Evolutionary conservation across 352 stramenopile species (phyloP), one percentile per base, ranked within the genome.

Genomic region (Halophytophthora polymorphica): DNA sequence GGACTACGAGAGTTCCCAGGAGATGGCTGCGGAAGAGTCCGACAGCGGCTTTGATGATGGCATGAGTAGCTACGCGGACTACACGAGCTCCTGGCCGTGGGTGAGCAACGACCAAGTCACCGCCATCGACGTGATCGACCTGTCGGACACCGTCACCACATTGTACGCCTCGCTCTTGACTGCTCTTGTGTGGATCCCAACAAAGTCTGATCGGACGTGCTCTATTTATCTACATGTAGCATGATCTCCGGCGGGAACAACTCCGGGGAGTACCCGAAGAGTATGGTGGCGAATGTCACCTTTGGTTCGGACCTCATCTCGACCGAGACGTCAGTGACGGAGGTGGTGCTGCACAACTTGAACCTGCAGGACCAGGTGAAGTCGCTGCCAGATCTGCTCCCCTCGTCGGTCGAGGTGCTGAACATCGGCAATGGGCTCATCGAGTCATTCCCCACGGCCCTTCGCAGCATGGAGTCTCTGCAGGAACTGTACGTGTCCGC

Each of bases 331-430:
- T 25, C 53, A 12, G 50, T 73, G 34, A 65, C 60, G 52, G 40
- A 44, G 2, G 65, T 71, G 11, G 41, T 62, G 61, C 34, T 73
- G 42, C 52, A 65, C 52, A 73, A 73, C 34, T n/a, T 73, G 11
- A 54, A 42, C 3, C 28, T 71, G 15, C 22, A 35, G 18, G 38
- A 47, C 42, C 53, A 66, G 37, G 46, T 53, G 3, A 50, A 68
- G 7, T 45, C 45, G 17, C 22, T 73, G 17, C 31, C 60, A 17
- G 15, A 6, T 15, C 57, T 61, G 13, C 57, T 73, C 2, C 61
- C 65, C 38, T 55, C 45, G 10, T 53, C 53, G 5, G 31, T 73
- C 3, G 53, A 29, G 18, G 54, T 55, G 15, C 50, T 73, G 45
- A 59, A 68, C 2, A 47, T 71, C 7, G 48, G 34, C 37, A 73